These are phyloP conservation scores for Capsicum baccatum DNA, from an alignment of 257 asterid genomes.

Conservation along the genomic window DNA sequence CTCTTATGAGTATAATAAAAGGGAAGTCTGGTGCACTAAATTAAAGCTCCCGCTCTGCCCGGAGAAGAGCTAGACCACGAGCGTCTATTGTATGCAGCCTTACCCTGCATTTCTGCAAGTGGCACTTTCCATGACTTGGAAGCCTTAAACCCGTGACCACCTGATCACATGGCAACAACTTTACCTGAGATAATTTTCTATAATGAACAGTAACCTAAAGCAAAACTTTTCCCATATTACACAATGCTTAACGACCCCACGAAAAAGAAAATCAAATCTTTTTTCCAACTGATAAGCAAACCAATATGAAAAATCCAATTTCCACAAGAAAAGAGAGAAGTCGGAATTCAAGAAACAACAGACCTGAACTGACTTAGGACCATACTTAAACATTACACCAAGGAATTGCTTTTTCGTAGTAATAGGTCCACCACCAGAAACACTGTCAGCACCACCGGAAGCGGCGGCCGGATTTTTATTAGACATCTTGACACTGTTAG, in stretches of 20 bases:
- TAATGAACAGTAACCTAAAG: neutral
- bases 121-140: too few species aligned
- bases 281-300: neutral
- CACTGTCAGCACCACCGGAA: conserved; percentile 45
- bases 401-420: conserved; percentile 74
- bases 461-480: conserved; percentile 40
- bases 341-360: neutral
- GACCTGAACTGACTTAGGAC: conserved; percentile 82
- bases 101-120: too few species aligned
- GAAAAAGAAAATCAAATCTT: neutral
- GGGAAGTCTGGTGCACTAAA: too few species aligned
- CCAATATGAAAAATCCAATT: neutral
- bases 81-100: too few species aligned
- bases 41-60: too few species aligned
- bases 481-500: conserved; percentile 56
- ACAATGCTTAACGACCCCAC: neutral
- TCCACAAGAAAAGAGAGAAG: neutral
- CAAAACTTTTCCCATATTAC: neutral
- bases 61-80: too few species aligned
- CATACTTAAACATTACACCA: conserved; percentile 90
- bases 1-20: too few species aligned
- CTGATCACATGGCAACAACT: too few species aligned
- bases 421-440: conserved; percentile 51
- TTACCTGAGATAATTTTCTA: neutral
- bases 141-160: too few species aligned